Percentiles rank a stretch among this genome's conserved stretches.
phyloP scores from a whole-genome alignment of 345 rosid species.

The Hibiscus syriacus region DNA sequence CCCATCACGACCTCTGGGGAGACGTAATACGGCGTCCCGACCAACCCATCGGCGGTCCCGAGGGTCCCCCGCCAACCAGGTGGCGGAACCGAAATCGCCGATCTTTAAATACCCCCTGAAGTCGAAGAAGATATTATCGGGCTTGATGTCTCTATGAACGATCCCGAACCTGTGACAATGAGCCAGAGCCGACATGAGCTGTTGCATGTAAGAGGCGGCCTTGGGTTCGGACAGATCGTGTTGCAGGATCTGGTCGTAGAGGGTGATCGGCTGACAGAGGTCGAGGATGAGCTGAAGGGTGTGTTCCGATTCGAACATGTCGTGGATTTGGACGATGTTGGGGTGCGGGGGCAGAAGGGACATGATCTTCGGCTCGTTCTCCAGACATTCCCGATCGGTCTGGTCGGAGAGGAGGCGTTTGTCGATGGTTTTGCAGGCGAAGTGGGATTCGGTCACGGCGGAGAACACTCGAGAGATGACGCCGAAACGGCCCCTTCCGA shows the following conservation, averaged over 20 bases:
- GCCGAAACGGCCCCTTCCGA: constrained; percentile 77
- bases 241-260: constrained; percentile 37
- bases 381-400: constrained; percentile 57
- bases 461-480: constrained; percentile 54
- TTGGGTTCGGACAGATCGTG: constrained; percentile 34
- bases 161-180: constrained; percentile 65
- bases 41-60: constrained; percentile 38
- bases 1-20: constrained; percentile 82
- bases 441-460: constrained; percentile 30
- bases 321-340: constrained; percentile 47
- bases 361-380: constrained; percentile 67
- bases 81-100: constrained; percentile 75
- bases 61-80: constrained; percentile 30
- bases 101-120: constrained; percentile 30
- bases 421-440: constrained; percentile 67
- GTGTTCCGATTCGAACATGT: constrained; percentile 49
- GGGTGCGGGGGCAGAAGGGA: constrained; percentile 54
- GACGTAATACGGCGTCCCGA: constrained; percentile 81
- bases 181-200: constrained; percentile 47
- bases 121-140: constrained; percentile 61
- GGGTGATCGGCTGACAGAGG: constrained; percentile 45
- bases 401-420: constrained; percentile 50
- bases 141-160: constrained; percentile 75
- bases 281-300: constrained; percentile 50
- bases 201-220: constrained; percentile 33